Evolutionary conservation across 2,329 filamentous ascomycete genomes (phyloP).

Genomic region (Cordyceps militaris): DNA sequence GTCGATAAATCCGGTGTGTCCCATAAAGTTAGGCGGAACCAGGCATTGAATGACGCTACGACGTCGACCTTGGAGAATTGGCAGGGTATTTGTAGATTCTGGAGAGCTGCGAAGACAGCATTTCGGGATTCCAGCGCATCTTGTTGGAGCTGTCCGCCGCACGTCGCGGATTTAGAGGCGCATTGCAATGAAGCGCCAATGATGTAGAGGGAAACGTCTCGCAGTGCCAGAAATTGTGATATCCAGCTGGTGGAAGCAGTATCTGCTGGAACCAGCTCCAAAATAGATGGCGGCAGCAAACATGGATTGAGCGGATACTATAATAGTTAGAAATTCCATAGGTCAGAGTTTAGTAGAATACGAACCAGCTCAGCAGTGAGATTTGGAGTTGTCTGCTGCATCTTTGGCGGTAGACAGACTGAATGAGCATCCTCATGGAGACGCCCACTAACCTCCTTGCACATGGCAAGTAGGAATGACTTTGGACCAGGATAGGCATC

Average conservation of each 20-base stretch:
- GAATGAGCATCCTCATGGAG: slow-evolving; percentile 29
- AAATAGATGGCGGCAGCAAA: slow-evolving; percentile 27
- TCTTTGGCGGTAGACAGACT: slow-evolving; percentile 25
- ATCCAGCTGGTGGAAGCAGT: slow-evolving; percentile 28
- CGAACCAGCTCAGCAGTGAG: slow-evolving; percentile 30
- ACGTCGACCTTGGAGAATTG: slow-evolving; percentile 29
- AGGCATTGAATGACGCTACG: slow-evolving; percentile 27
- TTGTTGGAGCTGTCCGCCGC: slow-evolving; percentile 27
- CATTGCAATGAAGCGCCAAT: slow-evolving; percentile 34
- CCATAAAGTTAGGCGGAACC: slow-evolving; percentile 31
- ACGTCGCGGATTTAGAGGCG: slow-evolving; percentile 26
- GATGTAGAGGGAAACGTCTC: slow-evolving; percentile 32
- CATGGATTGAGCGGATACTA: slow-evolving; percentile 30
- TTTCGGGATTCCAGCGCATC: slow-evolving; percentile 29
- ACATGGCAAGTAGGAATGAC: slow-evolving; percentile 31
- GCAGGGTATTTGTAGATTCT: slow-evolving; percentile 28
- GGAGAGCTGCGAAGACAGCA: slow-evolving; percentile 29
- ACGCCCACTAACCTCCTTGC: slow-evolving; percentile 29
- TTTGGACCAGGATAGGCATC: slow-evolving; percentile 32
- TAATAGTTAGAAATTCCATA: not conserved
- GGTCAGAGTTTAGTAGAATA: not conserved
- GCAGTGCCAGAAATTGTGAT: slow-evolving; percentile 30
- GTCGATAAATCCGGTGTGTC: slow-evolving; percentile 27
- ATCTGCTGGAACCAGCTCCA: slow-evolving; percentile 25
- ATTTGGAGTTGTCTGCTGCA: slow-evolving; percentile 30